Percentiles rank a stretch among this genome's conserved stretches.
Evolutionary conservation across 1,139 yeast species (phyloP).

Genomic region (Pichia sp.): DNA sequence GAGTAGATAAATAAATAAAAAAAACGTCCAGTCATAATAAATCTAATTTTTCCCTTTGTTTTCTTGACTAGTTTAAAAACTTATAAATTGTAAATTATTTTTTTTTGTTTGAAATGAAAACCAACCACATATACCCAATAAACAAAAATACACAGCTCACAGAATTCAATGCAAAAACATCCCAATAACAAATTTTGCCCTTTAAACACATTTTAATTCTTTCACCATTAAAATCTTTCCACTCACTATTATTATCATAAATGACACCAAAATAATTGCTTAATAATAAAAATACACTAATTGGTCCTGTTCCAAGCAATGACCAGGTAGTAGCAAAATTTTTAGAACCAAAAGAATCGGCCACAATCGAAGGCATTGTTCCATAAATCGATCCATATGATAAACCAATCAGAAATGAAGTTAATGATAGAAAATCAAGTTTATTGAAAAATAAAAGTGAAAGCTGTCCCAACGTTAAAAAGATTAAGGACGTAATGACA

Average conservation of each 20-base stretch:
- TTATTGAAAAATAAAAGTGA: slow-evolving; percentile 30
- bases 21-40: too few relatives aligned
- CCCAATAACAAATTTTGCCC: slow-evolving; percentile 37
- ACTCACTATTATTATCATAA: slow-evolving; percentile 34
- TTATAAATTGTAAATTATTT: not conserved
- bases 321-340: slow-evolving; percentile 83
- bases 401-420: slow-evolving; percentile 60
- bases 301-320: slow-evolving; percentile 46
- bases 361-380: slow-evolving; percentile 70
- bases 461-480: slow-evolving; percentile 39
- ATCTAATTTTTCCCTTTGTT: too few relatives aligned
- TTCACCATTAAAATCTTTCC: slow-evolving; percentile 25
- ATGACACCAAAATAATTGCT: slow-evolving; percentile 38
- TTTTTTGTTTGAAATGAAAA: slow-evolving; percentile 8
- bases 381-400: slow-evolving; percentile 83
- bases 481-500: slow-evolving; percentile 42
- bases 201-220: slow-evolving; percentile 31
- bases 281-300: slow-evolving; percentile 36
- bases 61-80: too few relatives aligned
- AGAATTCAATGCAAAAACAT: slow-evolving; percentile 36
- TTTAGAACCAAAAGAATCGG: slow-evolving; percentile 69
- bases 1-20: too few relatives aligned
- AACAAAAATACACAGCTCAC: slow-evolving; percentile 27
- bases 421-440: slow-evolving; percentile 37
- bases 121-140: slow-evolving; percentile 16